phyloP scores from a whole-genome alignment of 805 yeast genomes.

The Candida chilensis region DNA sequence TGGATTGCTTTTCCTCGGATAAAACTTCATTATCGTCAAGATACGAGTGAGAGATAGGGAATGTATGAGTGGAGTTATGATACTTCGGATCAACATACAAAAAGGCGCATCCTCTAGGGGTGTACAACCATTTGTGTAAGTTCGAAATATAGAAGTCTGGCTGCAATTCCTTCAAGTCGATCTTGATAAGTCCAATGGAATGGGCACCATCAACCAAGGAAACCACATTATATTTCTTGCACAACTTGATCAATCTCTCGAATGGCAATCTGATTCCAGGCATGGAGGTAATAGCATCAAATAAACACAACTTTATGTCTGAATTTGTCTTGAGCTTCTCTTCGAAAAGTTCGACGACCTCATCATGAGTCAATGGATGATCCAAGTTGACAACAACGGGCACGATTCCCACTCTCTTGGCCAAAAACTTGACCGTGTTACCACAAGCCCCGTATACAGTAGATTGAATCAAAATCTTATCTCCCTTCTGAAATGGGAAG shows the following conservation, averaged over 20 bases:
- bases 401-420: constrained; percentile 12
- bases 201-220: constrained; percentile 72
- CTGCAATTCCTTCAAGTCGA: constrained; percentile 25
- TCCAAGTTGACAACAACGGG: constrained; percentile 1
- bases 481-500: constrained; percentile 40
- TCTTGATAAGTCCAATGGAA: constrained; percentile 43
- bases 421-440: constrained; percentile 37
- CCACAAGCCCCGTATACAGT: constrained; percentile 48
- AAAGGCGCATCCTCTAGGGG: constrained; percentile 50
- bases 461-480: constrained; percentile 36
- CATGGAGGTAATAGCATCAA: constrained; percentile 53
- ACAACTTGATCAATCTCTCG: constrained; percentile 31
- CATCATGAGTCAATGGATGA: constrained; percentile 3
- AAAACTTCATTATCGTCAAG: constrained; percentile 18
- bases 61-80: constrained; percentile 40
- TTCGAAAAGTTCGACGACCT: constrained; percentile 13
- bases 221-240: constrained; percentile 34
- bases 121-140: constrained; percentile 61
- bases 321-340: constrained; percentile 9
- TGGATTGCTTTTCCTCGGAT: constrained; percentile 9
- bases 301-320: constrained; percentile 31
- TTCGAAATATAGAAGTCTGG: constrained; percentile 60
- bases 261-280: constrained; percentile 59
- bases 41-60: constrained; percentile 49
- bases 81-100: constrained; percentile 46